Base-by-base conservation (phyloP, 257 asterid species). In the Scutellaria barbata region DNA sequence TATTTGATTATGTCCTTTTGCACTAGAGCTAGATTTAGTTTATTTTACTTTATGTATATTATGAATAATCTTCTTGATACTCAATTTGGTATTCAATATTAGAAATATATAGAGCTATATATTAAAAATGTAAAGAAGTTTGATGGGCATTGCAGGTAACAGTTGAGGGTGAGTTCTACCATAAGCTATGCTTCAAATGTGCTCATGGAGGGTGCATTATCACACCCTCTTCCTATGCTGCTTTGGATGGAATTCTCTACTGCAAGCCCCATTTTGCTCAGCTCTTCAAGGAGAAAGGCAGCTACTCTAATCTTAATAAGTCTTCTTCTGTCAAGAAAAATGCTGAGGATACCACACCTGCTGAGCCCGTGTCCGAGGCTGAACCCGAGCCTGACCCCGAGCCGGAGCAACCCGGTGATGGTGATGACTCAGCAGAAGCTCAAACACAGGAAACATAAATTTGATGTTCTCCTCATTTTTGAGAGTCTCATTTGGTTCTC, bases 181-280 rank as follows among this genome's bases (percentile, higher is more conserved):
- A 77, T 14, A 87, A 84, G 60, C 87, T 69, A 81, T 84, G 74
- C 42, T 93, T 93, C 81, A 81, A 83, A 71, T 93, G 98, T 72
- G 96, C 98, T 1, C 98, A 90, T 58, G 97, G 98, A 14, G 95
- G 95, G 7, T 93, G 98, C 74, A 72, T 80, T 2, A 79, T 93
- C 0, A 87, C 97, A 13, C 88, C 89, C 50, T 88, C 97, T 41
- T 76, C 86, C 0, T 93, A 90, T 39, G 98, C 98, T 0, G 95
- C 98, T 1, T 75, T 93, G 71, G 98, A 90, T 37, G 97, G 97
- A 1, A 79, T 87, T 53, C 87, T 93, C 51, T 90, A 93, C 69
- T 93, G 98, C 88, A 93, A 90, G 78, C 89, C 88, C 56, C 98
- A 93, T 76, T 93, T 93, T 56, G 82, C 90, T 7, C 98, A 93